A percentile compares a stretch with the other conserved stretches of the same genome.
These are phyloP conservation scores for Dipteronia dyeriana DNA, from an alignment of 345 rosid genomes.

Conservation along the genomic window DNA sequence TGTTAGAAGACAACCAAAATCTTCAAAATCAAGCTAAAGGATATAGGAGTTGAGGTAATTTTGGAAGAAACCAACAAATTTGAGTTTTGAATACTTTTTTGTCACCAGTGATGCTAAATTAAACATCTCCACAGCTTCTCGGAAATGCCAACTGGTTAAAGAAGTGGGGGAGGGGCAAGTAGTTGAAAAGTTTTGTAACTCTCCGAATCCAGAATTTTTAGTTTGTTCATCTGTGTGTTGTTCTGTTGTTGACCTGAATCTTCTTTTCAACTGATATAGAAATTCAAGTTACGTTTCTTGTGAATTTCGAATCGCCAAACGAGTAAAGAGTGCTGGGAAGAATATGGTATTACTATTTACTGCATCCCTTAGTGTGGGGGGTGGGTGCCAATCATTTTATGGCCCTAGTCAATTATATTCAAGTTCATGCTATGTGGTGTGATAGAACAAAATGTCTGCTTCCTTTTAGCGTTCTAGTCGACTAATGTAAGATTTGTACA, in stretches of 20 bases:
- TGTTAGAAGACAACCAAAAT: slow-evolving; percentile 83
- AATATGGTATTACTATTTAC: background rate
- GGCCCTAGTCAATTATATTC: background rate
- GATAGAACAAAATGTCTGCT: background rate
- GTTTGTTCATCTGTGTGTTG: slow-evolving; percentile 15
- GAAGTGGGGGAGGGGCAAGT: slow-evolving; percentile 7
- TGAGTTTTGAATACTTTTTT: slow-evolving; percentile 9
- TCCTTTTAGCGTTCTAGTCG: too few species aligned
- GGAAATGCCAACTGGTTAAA: slow-evolving; percentile 18
- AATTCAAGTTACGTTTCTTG: background rate
- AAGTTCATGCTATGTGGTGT: background rate
- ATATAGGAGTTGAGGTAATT: slow-evolving; percentile 36
- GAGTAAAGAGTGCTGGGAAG: background rate
- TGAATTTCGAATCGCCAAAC: background rate
- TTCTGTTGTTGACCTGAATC: slow-evolving; percentile 10
- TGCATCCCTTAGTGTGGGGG: background rate
- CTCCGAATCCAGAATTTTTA: slow-evolving; percentile 23
- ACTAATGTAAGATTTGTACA: too few species aligned
- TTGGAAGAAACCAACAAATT: slow-evolving; percentile 11
- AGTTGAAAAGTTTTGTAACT: slow-evolving; percentile 32
- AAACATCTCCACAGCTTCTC: slow-evolving; percentile 8
- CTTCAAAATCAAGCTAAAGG: slow-evolving; percentile 72
- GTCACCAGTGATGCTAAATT: background rate
- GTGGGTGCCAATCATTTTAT: background rate
- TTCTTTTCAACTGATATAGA: slow-evolving; percentile 15